Evolutionary conservation across 2,329 filamentous ascomycete species (phyloP).

Genomic region (Pseudocercospora fuligena): DNA sequence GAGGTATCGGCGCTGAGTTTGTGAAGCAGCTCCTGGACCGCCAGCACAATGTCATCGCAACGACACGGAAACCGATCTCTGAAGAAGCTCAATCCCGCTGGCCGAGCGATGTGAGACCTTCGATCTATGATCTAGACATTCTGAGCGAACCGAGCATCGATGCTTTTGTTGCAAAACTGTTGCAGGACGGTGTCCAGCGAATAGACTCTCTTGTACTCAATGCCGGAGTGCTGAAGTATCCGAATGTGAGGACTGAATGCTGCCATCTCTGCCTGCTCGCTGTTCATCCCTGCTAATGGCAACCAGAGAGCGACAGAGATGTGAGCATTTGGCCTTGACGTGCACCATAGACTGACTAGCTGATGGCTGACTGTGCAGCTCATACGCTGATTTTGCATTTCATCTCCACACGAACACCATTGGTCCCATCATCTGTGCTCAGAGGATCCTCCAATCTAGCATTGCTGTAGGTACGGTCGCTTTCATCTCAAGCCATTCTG

Average conservation of each 20-base stretch:
- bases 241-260: conserved; percentile 52
- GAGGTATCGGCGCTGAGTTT: conserved; percentile 59
- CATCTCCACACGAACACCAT: conserved; percentile 64
- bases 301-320: conserved; percentile 57
- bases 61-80: conserved; percentile 49
- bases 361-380: conserved; percentile 42
- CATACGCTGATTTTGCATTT: conserved; percentile 59
- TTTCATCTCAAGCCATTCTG: conserved; percentile 64
- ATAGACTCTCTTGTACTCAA: conserved; percentile 63
- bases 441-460: conserved; percentile 54
- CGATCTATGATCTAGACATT: conserved; percentile 6
- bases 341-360: not conserved
- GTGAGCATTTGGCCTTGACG: conserved; percentile 41
- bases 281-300: not conserved
- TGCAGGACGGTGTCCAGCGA: conserved; percentile 26
- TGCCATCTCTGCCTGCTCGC: not conserved
- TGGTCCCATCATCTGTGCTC: conserved; percentile 62
- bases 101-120: not conserved
- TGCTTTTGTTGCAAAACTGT: conserved; percentile 20
- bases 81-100: conserved; percentile 2
- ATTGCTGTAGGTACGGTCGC: conserved; percentile 57
- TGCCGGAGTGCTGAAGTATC: conserved; percentile 61
- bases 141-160: conserved; percentile 1
- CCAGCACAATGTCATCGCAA: conserved; percentile 57
- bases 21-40: conserved; percentile 54